Base-by-base conservation (phyloP, 331 rosid genomes). In the Ulmus americana region DNA sequence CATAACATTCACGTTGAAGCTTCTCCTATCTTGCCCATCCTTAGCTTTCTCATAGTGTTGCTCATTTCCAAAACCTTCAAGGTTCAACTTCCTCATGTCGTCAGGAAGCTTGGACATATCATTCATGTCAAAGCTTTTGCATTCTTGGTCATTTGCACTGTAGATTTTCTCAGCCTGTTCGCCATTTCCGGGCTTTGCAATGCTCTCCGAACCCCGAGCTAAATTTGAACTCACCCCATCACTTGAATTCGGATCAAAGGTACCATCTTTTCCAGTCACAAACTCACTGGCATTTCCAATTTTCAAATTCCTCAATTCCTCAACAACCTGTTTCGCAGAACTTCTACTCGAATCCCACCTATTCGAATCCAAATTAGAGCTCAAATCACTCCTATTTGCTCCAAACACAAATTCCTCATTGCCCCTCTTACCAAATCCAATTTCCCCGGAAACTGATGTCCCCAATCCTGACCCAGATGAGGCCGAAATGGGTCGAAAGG, bases 281-380 rank as follows among this genome's bases (percentile, higher is more conserved):
- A 74, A 81, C 72, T 77, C 92, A 53, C 38, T 53, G 41, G 18
- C 82, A 59, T 64, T 73, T 47, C 72, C 79, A 48, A 92, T 76
- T 15, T 68, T 79, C 86, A 86, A 72, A 70, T 71, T 77, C 77
- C 63, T 70, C 71, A 86, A 59, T 2, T 68, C 85, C 58, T 82
- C 90, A 72, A 55, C 22, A 67, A 86, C 77, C 41, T 72, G 83
- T 20, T 69, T 76, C 8, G 39, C 80, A 11, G 44, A 52, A 60
- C 11, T 46, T 53, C 44, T 54, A 16, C 16, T 55, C 14, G 61
- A 64, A 61, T 63, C 78, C 51, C 60, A 22, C 15, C 18, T 47
- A 44, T 59, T 55, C 46, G 5, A 10, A 61, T 61, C 61, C 28
- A 16, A 40, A 76, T 13, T 38, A 5, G 65, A 56, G 54, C 43